These are phyloP conservation scores for Elongisporangium prolatum DNA, from an alignment of 352 stramenopile genomes.

Conservation along the genomic window DNA sequence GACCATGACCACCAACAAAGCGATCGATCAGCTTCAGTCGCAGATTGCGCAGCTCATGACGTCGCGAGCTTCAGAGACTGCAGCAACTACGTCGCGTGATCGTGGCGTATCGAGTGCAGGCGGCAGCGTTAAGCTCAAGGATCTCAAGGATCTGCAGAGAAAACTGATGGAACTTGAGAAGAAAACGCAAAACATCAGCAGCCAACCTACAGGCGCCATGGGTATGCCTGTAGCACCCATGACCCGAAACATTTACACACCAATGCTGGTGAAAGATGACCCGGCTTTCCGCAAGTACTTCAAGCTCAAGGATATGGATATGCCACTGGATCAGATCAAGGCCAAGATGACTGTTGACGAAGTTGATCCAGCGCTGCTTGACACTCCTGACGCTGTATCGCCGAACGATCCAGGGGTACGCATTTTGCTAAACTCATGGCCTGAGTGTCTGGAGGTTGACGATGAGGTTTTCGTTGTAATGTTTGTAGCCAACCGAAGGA, in stretches of 20 bases:
- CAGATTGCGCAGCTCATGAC: constrained; percentile 77
- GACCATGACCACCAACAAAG: constrained; percentile 31
- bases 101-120: constrained; percentile 25
- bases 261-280: constrained; percentile 67
- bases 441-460: constrained; percentile 1
- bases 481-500: constrained; percentile 44
- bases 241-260: constrained; percentile 34
- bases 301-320: constrained; percentile 75
- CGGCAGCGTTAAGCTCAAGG: constrained; percentile 41
- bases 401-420: constrained; percentile 74
- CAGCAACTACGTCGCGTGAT: constrained; percentile 14
- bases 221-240: constrained; percentile 8
- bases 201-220: constrained; percentile 12
- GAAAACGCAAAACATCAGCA: constrained; percentile 57
- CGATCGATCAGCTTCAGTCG: constrained; percentile 57
- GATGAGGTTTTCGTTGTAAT: constrained; percentile 1
- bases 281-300: constrained; percentile 77
- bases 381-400: constrained; percentile 64
- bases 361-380: constrained; percentile 49
- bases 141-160: constrained; percentile 72
- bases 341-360: constrained; percentile 76
- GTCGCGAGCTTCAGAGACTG: constrained; percentile 20
- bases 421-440: neutral
- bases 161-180: constrained; percentile 74
- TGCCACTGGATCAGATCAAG: constrained; percentile 79